Evolutionary conservation across 441 rosid species (phyloP).

Genomic region (Hura crepitans): DNA sequence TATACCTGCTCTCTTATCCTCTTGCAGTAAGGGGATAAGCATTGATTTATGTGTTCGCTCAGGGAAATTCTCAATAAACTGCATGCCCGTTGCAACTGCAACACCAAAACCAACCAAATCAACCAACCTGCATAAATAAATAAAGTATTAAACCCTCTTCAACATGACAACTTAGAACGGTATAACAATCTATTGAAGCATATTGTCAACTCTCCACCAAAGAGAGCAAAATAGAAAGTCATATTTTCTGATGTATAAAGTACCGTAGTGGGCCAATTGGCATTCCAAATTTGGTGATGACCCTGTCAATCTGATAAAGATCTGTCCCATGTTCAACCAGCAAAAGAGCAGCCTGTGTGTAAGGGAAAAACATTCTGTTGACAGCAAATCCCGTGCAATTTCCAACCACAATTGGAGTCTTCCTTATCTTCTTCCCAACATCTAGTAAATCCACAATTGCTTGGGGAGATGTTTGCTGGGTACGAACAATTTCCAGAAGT

Average conservation of each 20-base stretch:
- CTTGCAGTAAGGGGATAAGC: conserved; percentile 82
- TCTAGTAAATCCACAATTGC: conserved; percentile 83
- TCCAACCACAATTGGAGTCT: conserved; percentile 91
- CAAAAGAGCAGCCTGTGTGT: conserved; percentile 71
- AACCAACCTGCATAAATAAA: conserved; percentile 54
- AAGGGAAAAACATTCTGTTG: conserved; percentile 96
- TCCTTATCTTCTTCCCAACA: conserved; percentile 84
- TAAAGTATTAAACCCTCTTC: conserved; percentile 15
- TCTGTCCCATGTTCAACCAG: conserved; percentile 82
- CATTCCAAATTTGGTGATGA: conserved; percentile 89
- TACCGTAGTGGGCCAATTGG: conserved; percentile 99
- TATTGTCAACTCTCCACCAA: background rate
- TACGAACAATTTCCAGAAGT: conserved; percentile 86
- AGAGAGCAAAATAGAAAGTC: background rate
- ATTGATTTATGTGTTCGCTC: conserved; percentile 82
- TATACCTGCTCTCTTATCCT: conserved; percentile 72
- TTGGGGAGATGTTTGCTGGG: conserved; percentile 83
- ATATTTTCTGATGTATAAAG: background rate
- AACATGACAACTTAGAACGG: conserved; percentile 6
- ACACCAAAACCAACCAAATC: conserved; percentile 97
- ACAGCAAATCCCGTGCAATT: conserved; percentile 99
- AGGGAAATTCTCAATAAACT: conserved; percentile 72
- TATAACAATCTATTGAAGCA: background rate
- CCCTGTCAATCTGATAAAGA: conserved; percentile 69
- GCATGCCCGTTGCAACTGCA: conserved; percentile 71